Evolutionary conservation across 1,284 basidiomycete genomes (phyloP), one percentile per base, ranked within the genome.

Genomic region (Trametes hirsuta): DNA sequence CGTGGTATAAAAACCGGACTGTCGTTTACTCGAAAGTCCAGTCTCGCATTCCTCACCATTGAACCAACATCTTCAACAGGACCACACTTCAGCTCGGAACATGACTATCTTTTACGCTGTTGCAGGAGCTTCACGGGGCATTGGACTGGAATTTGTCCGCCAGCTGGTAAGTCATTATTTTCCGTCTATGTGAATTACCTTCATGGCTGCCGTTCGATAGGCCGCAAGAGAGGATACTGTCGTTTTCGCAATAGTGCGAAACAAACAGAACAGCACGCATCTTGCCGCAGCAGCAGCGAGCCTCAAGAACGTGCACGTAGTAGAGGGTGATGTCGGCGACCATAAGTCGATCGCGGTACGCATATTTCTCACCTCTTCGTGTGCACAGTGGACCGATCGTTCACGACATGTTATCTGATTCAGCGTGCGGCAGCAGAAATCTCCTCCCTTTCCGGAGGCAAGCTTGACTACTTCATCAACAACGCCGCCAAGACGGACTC

Each of bases 391-490:
- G 18, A 18, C 18, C 1, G 18, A 18, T 37, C 21, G 11, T 30
- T 24, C 3, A 22, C 12, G 14, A 11, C 34, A 11, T 1, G 25
- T 22, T 4, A 2, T 39, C 37, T 18, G 21, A 14, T 15, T 9
- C 6, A 62, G 58, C 37, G n/a, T 12, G 62, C 64, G 11, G 65
- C 55, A 2, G 51, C 24, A 34, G 61, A 68, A 50, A 64, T 70
- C 4, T 62, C 65, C 3, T 47, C 53, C 6, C 24, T 69, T 18
- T 68, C 65, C 4, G 71, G 69, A 10, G 72, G 72, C 8, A 61
- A 41, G 15, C 58, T 75, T 35, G 73, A 75, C 61, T 64, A 67
- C 12, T 63, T 74, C 10, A 72, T 75, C 48, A 71, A 72, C 53
- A 72, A 72, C 53, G 72, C 68, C 6, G 72, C 69, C 6, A 46